Evolutionary conservation across 768 basidiomycete genomes (phyloP).

Genomic region (Suillus decipiens): DNA sequence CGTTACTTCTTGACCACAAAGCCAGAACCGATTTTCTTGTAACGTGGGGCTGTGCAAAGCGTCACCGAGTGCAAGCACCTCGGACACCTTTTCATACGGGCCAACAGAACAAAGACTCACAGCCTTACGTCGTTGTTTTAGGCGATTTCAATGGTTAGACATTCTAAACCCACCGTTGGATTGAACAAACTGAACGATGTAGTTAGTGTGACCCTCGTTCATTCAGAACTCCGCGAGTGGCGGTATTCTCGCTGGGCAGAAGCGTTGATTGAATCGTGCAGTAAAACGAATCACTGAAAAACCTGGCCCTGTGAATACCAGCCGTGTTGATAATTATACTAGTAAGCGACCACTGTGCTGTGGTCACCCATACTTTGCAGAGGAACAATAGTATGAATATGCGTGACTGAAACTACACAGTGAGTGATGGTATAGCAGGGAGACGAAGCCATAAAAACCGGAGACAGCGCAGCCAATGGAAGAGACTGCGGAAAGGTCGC

Average conservation of each 20-base stretch:
- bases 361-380: background rate
- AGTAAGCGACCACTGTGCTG: background rate
- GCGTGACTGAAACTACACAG: background rate
- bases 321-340: background rate
- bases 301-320: background rate
- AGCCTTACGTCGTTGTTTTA: background rate
- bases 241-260: too few species aligned
- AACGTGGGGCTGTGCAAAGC: background rate
- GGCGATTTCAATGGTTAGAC: background rate
- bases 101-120: background rate
- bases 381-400: background rate
- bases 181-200: background rate
- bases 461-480: background rate
- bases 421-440: background rate
- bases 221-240: background rate
- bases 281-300: background rate
- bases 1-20: background rate
- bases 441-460: background rate
- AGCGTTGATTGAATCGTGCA: background rate
- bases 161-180: background rate
- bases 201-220: background rate
- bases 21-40: background rate
- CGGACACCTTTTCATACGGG: slow-evolving; percentile 3
- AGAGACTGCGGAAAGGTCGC: background rate
- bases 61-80: background rate